Evolutionary conservation across 441 rosid genomes (phyloP), one percentile per base, ranked within the genome.

Genomic region (Erodium texanum): DNA sequence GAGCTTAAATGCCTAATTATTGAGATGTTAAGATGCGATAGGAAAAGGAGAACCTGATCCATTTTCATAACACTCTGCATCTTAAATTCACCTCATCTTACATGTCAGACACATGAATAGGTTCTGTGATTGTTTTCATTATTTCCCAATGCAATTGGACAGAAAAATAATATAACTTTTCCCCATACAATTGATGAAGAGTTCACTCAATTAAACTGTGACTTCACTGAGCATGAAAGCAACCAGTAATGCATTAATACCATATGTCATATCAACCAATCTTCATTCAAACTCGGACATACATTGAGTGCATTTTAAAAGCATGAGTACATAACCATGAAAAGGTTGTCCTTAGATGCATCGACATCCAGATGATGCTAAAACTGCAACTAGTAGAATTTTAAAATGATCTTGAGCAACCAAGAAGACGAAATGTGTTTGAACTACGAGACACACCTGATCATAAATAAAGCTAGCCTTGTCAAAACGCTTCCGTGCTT

Each of bases 401-500:
- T 56, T 56, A 19, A 56, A 56, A 12, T 56, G 24, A 20, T 56
- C 1, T 56, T 56, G 62, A 15, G 24, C 24, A 22, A 56, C 20
- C 62, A 56, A 56, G 62, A 20, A 56, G 20, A 20, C 14, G 24
- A 56, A 56, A 56, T 6, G 5, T 56, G 64, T 22, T 22, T 23
- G 32, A 59, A 24, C 16, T 59, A 23, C 64, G n/a, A 59, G 11
- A 70, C 32, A 62, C 59, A 93, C 99, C 99, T 96, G 99, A 72
- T 96, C 98, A 71, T 96, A 96, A 66, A 84, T 76, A 77, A 96
- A 89, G 78, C 96, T 87, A 73, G 97, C 93, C 85, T 93, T 96
- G 84, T 96, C 99, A 85, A 96, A 95, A 64, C 86, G 84, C 82
- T 89, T 92, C 75, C 97, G 86, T 62, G 96, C 98, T 90, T 96